Base-by-base conservation (phyloP, 2,329 filamentous ascomycete genomes). In the Lizonia empirigonia region DNA sequence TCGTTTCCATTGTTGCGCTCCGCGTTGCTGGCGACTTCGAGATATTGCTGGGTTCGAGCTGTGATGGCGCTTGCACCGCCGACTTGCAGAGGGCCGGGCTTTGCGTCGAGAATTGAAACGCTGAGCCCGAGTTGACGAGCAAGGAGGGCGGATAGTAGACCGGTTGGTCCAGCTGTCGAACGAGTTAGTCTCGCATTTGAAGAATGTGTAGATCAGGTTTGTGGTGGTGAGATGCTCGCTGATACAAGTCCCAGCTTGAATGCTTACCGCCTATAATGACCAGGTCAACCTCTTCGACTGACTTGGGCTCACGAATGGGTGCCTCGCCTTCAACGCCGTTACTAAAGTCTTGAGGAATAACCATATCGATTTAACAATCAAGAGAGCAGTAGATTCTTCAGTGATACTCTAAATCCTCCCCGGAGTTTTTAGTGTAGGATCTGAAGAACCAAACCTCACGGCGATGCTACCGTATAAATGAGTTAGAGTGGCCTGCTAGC, bases 11-110 rank as follows among this genome's bases (percentile, higher is more conserved):
- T 16, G 5, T 34, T 16, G 5, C 26, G 10, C 7, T 77, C 69
- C 1, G 79, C 61, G 13, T 80, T 70, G 7, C 74, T 72, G 4
- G 74, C 76, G 6, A 78, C 70, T 39, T 80, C 77, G 2, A 80
- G 67, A 24, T 77, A 78, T 35, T 80, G 78, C 32, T 80, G 78
- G 0, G 77, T 79, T 8, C 78, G 71, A 5, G 78, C 78, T 32
- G 80, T 80, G 44, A 80, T 64, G 0, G 78, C 78, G 60, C 80
- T 78, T 29, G 78, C 78, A 16, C 78, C 69, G 2, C 78, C 78
- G 3, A 79, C 58, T 3, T 74, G 65, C 3, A 80, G 59, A 0
- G 74, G 70, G 0, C 63, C 35, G 64, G 72, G 32, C 77, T 77
- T 78, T 12, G 16, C 36, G 19, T 40, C 76, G 3, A 77, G 58